These are phyloP conservation scores for Zygnema circumcarinatum DNA, from an alignment of 139 green algal genomes.

Conservation along the genomic window DNA sequence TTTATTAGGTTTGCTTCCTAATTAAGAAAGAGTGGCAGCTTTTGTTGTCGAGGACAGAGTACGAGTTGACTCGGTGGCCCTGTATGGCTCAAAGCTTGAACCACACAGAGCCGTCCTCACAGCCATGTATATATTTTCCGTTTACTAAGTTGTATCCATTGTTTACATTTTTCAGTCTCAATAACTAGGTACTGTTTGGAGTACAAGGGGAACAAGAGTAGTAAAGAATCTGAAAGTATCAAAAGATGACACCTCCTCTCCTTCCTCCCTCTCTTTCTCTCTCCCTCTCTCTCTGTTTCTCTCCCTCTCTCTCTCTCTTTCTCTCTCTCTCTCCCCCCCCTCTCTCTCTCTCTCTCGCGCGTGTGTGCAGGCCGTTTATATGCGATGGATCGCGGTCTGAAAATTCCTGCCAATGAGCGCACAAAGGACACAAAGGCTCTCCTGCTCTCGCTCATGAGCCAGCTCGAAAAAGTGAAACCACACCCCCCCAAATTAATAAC, in stretches of 20 bases:
- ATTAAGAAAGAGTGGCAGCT: too few relatives aligned
- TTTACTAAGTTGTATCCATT: not conserved
- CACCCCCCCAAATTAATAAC: too few relatives aligned
- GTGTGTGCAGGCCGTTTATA: constrained; percentile 61
- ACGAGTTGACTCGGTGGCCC: too few relatives aligned
- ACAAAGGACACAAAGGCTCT: constrained; percentile 56
- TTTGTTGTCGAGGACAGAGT: too few relatives aligned
- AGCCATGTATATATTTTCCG: not conserved
- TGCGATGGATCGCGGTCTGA: constrained; percentile 52
- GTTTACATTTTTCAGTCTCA: not conserved
- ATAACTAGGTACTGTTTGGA: too few relatives aligned
- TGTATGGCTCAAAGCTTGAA: constrained; percentile 10
- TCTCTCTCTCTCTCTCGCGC: not conserved
- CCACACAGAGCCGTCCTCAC: constrained; percentile 6
- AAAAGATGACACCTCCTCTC: not conserved
- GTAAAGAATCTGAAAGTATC: not conserved
- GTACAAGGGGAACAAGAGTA: too few relatives aligned
- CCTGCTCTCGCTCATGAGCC: constrained; percentile 39
- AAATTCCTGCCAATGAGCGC: constrained; percentile 15
- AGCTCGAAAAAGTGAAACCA: constrained; percentile 41
- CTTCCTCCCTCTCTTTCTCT: not conserved
- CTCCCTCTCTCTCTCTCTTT: not conserved
- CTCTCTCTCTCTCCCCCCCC: not conserved
- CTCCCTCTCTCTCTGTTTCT: not conserved
- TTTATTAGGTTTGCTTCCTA: too few relatives aligned